Conservation (phyloP, 2,329 filamentous ascomycete genomes). For the Cercospora sojina region DNA sequence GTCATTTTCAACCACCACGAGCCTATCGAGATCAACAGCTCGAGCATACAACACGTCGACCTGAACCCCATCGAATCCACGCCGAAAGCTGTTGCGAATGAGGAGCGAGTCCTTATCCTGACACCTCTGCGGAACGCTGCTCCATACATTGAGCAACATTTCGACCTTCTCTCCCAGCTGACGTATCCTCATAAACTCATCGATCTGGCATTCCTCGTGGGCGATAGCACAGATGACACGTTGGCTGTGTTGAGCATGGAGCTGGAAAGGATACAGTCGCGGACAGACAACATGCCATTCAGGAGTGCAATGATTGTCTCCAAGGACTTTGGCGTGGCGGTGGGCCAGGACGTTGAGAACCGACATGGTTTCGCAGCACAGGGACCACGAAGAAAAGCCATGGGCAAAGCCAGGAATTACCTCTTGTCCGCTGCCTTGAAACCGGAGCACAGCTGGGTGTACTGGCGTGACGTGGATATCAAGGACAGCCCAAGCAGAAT, state of each 20-base stretch:
- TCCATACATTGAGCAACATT: constrained; percentile 79
- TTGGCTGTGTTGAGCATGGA: constrained; percentile 81
- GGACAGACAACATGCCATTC: constrained; percentile 75
- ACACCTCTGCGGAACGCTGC: constrained; percentile 91
- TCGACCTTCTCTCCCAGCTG: constrained; percentile 84
- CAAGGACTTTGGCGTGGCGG: constrained; percentile 79
- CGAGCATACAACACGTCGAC: constrained; percentile 74
- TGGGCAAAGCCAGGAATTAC: constrained; percentile 90
- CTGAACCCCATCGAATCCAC: constrained; percentile 84
- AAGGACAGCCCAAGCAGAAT: constrained; percentile 83
- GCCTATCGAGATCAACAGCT: constrained; percentile 78
- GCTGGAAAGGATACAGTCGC: constrained; percentile 81
- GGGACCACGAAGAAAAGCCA: constrained; percentile 82
- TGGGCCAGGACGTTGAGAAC: constrained; percentile 77
- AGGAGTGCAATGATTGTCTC: constrained; percentile 79
- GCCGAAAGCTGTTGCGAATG: constrained; percentile 71
- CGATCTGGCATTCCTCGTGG: constrained; percentile 90
- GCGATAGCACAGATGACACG: constrained; percentile 89
- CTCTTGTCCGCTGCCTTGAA: constrained; percentile 80
- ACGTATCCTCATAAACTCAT: constrained; percentile 95
- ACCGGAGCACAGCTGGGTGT: constrained; percentile 95
- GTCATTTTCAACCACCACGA: constrained; percentile 96
- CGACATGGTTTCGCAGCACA: constrained; percentile 85
- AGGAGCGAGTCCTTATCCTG: constrained; percentile 85
- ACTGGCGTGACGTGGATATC: constrained; percentile 98